Evolutionary conservation across 2,329 filamentous ascomycete genomes (phyloP).

Genomic region (Didymellaceae sp.): DNA sequence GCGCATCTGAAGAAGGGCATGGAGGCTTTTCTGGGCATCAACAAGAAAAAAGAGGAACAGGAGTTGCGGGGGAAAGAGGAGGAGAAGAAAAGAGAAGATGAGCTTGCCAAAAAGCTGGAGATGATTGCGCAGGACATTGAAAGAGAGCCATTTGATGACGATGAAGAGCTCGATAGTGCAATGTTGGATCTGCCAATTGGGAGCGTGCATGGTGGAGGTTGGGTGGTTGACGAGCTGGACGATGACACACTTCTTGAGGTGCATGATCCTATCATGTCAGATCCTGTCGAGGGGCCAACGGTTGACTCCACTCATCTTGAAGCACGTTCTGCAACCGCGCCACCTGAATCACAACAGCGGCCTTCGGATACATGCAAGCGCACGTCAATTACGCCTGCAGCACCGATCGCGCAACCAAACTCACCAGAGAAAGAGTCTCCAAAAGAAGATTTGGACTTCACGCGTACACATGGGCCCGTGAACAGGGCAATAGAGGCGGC

Average conservation of each 20-base stretch:
- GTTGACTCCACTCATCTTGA: neutral
- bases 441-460: slow-evolving; percentile 18
- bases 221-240: slow-evolving; percentile 41
- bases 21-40: slow-evolving; percentile 45
- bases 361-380: neutral
- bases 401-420: neutral
- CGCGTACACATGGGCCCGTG: slow-evolving; percentile 40
- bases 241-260: slow-evolving; percentile 41
- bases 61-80: slow-evolving; percentile 24
- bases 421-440: neutral
- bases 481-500: slow-evolving; percentile 35
- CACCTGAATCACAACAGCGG: neutral
- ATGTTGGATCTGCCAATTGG: slow-evolving; percentile 21
- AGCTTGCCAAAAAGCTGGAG: slow-evolving; percentile 32
- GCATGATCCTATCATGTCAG: slow-evolving; percentile 37
- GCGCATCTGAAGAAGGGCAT: slow-evolving; percentile 47
- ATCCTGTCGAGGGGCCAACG: slow-evolving; percentile 26
- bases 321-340: slow-evolving; percentile 8
- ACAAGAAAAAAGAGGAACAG: slow-evolving; percentile 32
- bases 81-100: slow-evolving; percentile 21
- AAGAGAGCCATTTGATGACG: slow-evolving; percentile 45
- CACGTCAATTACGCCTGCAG: neutral
- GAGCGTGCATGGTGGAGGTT: slow-evolving; percentile 20
- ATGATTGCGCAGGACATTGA: slow-evolving; percentile 30
- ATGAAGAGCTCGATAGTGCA: slow-evolving; percentile 20